These are phyloP conservation scores for Ceriops tagal DNA, from an alignment of 345 rosid genomes.

Conservation along the genomic window DNA sequence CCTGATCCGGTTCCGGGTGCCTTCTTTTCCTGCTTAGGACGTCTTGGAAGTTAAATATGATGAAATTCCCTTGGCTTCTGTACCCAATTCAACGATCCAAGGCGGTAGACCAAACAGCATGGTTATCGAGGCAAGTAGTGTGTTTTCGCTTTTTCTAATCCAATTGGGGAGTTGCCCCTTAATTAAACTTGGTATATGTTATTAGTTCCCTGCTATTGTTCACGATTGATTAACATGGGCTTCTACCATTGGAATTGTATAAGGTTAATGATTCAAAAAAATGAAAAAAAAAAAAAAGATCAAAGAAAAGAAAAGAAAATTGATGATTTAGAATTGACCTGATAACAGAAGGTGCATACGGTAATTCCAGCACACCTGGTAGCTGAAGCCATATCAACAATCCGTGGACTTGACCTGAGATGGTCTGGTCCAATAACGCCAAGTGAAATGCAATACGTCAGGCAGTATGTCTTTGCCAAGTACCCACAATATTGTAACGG, in stretches of 20 bases:
- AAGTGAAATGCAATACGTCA: conserved; percentile 55
- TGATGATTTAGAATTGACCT: background rate
- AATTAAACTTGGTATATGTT: background rate
- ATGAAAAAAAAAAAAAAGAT: too few species aligned
- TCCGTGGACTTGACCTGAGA: conserved; percentile 55
- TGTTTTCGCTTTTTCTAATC: background rate
- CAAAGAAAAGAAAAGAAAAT: background rate
- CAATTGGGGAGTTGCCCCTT: background rate
- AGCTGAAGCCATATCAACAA: conserved; percentile 58
- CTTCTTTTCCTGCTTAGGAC: conserved; percentile 7
- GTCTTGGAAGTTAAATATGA: conserved; percentile 19
- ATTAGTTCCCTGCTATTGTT: background rate
- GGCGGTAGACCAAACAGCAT: conserved; percentile 48
- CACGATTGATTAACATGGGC: too few species aligned
- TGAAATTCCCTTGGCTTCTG: conserved; percentile 20
- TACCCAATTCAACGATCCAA: conserved; percentile 19
- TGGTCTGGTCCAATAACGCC: conserved; percentile 75
- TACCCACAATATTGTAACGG: conserved; percentile 62
- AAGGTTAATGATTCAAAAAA: too few species aligned
- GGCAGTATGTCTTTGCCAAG: conserved; percentile 60
- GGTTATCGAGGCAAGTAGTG: conserved; percentile 41
- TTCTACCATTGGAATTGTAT: too few species aligned
- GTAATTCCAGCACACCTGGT: conserved; percentile 53
- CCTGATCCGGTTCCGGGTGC: background rate
- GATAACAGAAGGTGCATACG: conserved; percentile 36